Conservation (phyloP, 345 rosid genomes). For the Arabis alpina region DNA sequence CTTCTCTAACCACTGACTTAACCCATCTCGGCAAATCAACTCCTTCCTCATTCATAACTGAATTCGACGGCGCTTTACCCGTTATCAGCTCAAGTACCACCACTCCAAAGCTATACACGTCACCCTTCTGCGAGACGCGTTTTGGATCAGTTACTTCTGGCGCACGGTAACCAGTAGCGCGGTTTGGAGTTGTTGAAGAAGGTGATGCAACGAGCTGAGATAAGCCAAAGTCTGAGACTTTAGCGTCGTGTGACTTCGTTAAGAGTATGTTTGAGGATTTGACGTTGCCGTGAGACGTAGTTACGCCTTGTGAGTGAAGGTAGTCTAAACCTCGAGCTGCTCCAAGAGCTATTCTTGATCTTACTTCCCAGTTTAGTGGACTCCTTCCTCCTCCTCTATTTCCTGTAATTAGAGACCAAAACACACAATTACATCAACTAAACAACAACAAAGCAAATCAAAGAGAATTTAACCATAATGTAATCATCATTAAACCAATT, state of each 20-base stretch:
- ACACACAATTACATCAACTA: neutral
- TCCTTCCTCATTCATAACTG: conserved; percentile 70
- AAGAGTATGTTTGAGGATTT: conserved; percentile 92
- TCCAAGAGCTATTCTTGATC: conserved; percentile 71
- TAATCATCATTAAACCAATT: neutral
- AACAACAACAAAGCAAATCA: conserved; percentile 6
- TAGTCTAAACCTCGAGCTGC: conserved; percentile 73
- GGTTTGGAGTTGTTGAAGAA: conserved; percentile 57
- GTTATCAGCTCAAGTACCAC: conserved; percentile 79
- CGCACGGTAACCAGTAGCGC: conserved; percentile 78
- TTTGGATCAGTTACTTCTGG: conserved; percentile 82
- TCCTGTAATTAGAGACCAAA: conserved; percentile 22
- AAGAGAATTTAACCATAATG: neutral
- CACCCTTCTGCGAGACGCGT: conserved; percentile 72
- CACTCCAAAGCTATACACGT: conserved; percentile 86
- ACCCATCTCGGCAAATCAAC: conserved; percentile 90
- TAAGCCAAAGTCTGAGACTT: conserved; percentile 82
- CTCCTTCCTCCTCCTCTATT: conserved; percentile 68
- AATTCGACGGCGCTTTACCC: conserved; percentile 77
- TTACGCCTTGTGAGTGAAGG: conserved; percentile 71
- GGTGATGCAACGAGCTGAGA: conserved; percentile 69
- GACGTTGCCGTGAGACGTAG: conserved; percentile 75
- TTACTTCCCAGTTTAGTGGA: conserved; percentile 71
- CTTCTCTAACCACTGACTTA: conserved; percentile 67
- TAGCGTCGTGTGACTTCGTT: conserved; percentile 62